Conservation (phyloP, 2,329 filamentous ascomycete species). For the Ceratocystis papillata region DNA sequence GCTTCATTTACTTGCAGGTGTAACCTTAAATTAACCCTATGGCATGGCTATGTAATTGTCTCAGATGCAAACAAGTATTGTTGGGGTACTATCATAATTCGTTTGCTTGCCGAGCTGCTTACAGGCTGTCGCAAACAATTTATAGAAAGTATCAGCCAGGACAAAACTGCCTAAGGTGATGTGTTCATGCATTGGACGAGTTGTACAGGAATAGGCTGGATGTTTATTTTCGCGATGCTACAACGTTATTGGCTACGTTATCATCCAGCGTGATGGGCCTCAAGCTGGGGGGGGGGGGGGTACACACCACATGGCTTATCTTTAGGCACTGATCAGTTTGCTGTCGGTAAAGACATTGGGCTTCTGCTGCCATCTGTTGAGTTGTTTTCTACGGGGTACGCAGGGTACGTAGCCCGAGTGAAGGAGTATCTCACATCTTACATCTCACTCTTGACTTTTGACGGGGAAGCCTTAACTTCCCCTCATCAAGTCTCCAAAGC, state of each 20-base stretch:
- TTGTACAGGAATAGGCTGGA: background rate
- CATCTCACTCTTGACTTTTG: background rate
- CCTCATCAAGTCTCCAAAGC: background rate
- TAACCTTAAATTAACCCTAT: conserved; percentile 10
- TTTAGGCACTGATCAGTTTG: background rate
- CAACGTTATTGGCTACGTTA: background rate
- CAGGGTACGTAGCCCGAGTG: no score
- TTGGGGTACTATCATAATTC: no score
- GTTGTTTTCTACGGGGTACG: background rate
- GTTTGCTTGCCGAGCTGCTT: no score
- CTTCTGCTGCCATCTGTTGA: background rate
- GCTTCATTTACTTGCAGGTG: background rate
- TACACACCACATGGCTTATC: background rate
- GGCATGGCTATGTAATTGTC: no score
- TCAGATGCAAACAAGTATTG: no score
- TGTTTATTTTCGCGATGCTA: background rate
- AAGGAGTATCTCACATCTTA: background rate
- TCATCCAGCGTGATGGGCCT: background rate
- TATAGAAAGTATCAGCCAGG: background rate
- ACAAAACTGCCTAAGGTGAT: background rate
- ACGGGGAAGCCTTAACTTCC: background rate
- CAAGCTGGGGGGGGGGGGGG: background rate
- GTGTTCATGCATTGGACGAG: background rate
- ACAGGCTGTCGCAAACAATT: no score
- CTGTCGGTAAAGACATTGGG: background rate